A percentile compares a stretch with the other conserved stretches of the same genome.
Conservation (phyloP, 2,329 filamentous ascomycete genomes). For the Thelonectria olida region DNA sequence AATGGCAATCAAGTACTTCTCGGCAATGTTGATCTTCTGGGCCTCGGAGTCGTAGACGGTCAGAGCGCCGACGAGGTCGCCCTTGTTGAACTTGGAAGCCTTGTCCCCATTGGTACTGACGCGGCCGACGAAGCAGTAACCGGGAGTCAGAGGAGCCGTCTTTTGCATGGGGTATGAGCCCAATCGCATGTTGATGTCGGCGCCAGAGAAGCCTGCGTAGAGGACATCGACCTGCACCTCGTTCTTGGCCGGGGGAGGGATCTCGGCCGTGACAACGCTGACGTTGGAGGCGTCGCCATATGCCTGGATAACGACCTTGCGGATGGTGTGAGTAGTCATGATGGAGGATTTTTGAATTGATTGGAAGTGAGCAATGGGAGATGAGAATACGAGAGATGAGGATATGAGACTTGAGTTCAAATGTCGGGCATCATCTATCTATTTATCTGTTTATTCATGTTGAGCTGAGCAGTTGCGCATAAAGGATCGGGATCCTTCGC, state of each 20-base stretch:
- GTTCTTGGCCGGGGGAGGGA: constrained; percentile 50
- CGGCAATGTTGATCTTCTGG: constrained; percentile 55
- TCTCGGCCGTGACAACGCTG: constrained; percentile 45
- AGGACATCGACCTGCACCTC: constrained; percentile 58
- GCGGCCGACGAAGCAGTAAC: constrained; percentile 57
- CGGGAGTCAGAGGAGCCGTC: constrained; percentile 56
- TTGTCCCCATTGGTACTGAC: constrained; percentile 50
- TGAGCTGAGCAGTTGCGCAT: too few relatives aligned
- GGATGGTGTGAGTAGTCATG: constrained; percentile 45
- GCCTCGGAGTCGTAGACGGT: constrained; percentile 55
- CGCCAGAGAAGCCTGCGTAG: constrained; percentile 57
- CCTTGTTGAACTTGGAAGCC: constrained; percentile 42
- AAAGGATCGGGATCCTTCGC: too few relatives aligned
- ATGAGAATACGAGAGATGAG: too few relatives aligned
- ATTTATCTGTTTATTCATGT: too few relatives aligned
- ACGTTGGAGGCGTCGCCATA: constrained; percentile 52
- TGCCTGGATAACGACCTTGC: constrained; percentile 55
- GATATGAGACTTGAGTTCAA: too few relatives aligned
- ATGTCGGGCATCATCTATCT: too few relatives aligned
- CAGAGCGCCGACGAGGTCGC: constrained; percentile 47
- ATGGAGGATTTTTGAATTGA: too few relatives aligned
- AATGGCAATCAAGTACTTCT: constrained; percentile 55
- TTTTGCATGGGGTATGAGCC: constrained; percentile 58
- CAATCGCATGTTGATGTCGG: constrained; percentile 59
- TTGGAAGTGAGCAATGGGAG: too few relatives aligned